Base-by-base conservation (phyloP, 176 grass and related monocot species). In the Ananas comosus region DNA sequence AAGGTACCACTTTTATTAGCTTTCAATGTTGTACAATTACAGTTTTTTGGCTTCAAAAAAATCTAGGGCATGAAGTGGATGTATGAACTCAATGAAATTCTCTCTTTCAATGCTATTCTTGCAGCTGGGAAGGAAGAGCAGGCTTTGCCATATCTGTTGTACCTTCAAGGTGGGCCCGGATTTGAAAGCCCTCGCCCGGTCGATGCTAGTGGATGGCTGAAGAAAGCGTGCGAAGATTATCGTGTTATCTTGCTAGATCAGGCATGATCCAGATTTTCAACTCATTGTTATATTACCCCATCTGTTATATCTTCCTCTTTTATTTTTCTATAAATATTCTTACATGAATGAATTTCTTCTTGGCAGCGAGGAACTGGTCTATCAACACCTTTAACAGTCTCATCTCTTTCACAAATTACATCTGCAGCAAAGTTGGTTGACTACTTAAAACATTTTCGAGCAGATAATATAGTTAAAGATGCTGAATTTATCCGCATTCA, bases 371-470 rank as follows among this genome's bases (percentile, higher is more conserved):
- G 89, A 76, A 97, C 93, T 64, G 93, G 89, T 51, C 56, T 97
- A 48, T 97, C 89, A 57, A 90, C 93, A 72, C 93, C 89, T 0
- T 79, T 97, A 71, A 92, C 86, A 24, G 75, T 86, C 50, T 92
- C 93, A 69, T 97, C 93, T 56, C 93, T 97, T 82, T 83, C 76
- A 2, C 93, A 97, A 90, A 73, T 97, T 48, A 78, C 69, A 70
- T 76, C 86, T 75, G 18, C 93, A 4, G 19, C 24, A 42, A 78
- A 87, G 71, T 79, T 88, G 53, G 84, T 59, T 9, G 79, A 97
- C 11, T 97, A 81, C 65, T 75, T 97, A 70, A 89, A 97, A 74
- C 81, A 97, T 85, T 97, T 97, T 64, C 83, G 93, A 85, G 93
- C 89, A 0, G 89, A 97, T 78, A 97, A 83, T 72, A 97, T 97